Evolutionary conservation across 345 rosid species (phyloP).

Genomic region (Linum lewisii): DNA sequence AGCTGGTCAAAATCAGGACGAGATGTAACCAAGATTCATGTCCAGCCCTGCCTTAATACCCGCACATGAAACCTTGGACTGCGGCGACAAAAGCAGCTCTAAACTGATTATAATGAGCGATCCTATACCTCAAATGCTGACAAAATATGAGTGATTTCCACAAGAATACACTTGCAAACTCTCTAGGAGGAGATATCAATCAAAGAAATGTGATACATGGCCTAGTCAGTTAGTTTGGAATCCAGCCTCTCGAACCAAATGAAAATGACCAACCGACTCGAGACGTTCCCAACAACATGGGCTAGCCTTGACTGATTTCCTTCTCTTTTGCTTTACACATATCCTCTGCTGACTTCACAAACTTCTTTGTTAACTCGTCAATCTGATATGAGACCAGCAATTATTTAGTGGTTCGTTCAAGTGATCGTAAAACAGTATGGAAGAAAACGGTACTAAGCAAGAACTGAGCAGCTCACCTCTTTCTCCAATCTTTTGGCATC

Average conservation of each 20-base stretch:
- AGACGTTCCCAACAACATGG: not conserved
- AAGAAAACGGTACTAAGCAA: not conserved
- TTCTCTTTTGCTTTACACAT: constrained; percentile 90
- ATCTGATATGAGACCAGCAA: constrained; percentile 30
- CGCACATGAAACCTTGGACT: no score
- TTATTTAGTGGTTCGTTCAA: not conserved
- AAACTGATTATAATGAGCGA: no score
- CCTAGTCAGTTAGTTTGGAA: not conserved
- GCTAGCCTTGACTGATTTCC: constrained; percentile 49
- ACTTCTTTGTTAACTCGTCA: constrained; percentile 78
- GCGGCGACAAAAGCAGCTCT: no score
- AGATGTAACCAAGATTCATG: no score
- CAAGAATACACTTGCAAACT: no score
- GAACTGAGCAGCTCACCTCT: constrained; percentile 45
- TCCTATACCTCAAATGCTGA: no score
- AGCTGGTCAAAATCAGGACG: no score
- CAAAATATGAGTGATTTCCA: no score
- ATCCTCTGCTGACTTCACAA: constrained; percentile 74
- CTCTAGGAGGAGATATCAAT: not conserved
- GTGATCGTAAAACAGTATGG: not conserved
- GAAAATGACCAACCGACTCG: not conserved
- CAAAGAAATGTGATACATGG: not conserved
- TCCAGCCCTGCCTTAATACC: no score
- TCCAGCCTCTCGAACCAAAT: not conserved
- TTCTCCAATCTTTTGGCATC: constrained; percentile 82